These are phyloP conservation scores for Delonix regia DNA, from an alignment of 306 rosid genomes.

Conservation along the genomic window DNA sequence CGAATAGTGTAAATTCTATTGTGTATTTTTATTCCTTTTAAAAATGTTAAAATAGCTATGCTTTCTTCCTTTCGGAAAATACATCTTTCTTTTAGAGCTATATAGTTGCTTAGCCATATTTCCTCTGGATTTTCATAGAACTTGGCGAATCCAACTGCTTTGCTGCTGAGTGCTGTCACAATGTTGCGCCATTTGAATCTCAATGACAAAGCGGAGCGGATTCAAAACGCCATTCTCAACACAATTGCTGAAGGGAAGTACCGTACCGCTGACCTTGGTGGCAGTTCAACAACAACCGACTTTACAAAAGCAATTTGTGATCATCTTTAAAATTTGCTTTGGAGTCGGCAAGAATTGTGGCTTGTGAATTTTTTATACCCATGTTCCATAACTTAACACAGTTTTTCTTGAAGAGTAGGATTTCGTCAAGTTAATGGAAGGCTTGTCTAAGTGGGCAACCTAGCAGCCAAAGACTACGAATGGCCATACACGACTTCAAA, in stretches of 20 bases:
- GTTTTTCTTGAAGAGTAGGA: constrained; percentile 44
- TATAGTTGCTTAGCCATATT: constrained; percentile 32
- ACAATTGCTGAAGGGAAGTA: constrained; percentile 91
- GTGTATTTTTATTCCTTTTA: neutral
- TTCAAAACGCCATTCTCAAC: constrained; percentile 79
- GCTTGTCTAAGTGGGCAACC: constrained; percentile 24
- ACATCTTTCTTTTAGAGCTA: neutral
- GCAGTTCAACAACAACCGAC: constrained; percentile 72
- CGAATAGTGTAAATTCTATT: neutral
- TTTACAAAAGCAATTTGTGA: constrained; percentile 79
- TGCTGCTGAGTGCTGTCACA: constrained; percentile 80
- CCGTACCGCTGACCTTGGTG: constrained; percentile 98
- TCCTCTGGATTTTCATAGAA: constrained; percentile 55
- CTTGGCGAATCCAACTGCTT: constrained; percentile 96
- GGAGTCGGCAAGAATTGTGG: constrained; percentile 29
- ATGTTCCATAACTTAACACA: constrained; percentile 32
- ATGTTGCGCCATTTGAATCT: constrained; percentile 90
- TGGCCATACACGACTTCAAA: constrained; percentile 8
- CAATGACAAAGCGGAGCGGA: constrained; percentile 73
- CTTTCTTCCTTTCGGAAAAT: neutral
- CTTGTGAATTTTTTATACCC: constrained; percentile 39
- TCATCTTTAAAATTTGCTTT: constrained; percentile 69
- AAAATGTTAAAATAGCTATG: neutral
- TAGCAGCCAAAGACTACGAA: constrained; percentile 35
- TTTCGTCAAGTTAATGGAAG: constrained; percentile 49